Conservation (phyloP, 495 filamentous ascomycete species). For the Physcia stellaris region DNA sequence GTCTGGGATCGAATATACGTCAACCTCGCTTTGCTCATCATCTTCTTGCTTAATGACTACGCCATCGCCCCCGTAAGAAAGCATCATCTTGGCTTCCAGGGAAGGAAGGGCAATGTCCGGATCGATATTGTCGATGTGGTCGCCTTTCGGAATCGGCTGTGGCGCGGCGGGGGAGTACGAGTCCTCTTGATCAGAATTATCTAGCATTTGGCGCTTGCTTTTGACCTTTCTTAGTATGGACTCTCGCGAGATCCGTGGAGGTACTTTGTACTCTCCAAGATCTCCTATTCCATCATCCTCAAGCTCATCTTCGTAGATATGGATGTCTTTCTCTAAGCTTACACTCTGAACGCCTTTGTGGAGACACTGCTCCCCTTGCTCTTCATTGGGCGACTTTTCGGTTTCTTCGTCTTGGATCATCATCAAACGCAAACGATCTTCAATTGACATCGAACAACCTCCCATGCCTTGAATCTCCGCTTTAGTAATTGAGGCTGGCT, state of each 20-base stretch:
- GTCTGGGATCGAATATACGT: slow-evolving; percentile 64
- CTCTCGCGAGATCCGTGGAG: slow-evolving; percentile 78
- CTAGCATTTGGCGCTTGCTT: slow-evolving; percentile 27
- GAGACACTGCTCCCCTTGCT: slow-evolving; percentile 6
- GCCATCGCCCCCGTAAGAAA: slow-evolving; percentile 43
- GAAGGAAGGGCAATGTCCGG: slow-evolving; percentile 80
- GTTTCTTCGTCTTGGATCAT: slow-evolving; percentile 52
- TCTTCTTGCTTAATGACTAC: slow-evolving; percentile 57
- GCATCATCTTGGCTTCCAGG: slow-evolving; percentile 37
- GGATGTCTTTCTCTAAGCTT: slow-evolving; percentile 20
- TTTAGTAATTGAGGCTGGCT: slow-evolving; percentile 47
- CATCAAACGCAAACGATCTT: slow-evolving; percentile 73
- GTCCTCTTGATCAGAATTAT: slow-evolving; percentile 43
- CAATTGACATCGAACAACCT: slow-evolving; percentile 58
- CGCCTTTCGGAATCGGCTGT: slow-evolving; percentile 37
- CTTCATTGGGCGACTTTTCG: slow-evolving; percentile 28
- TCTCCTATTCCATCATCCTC: slow-evolving; percentile 40
- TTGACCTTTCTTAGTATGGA: slow-evolving; percentile 84
- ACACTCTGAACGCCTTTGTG: slow-evolving; percentile 22
- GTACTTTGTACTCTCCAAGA: slow-evolving; percentile 45
- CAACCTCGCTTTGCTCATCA: slow-evolving; percentile 43
- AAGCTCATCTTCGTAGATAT: slow-evolving; percentile 26
- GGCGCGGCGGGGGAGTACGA: slow-evolving; percentile 43
- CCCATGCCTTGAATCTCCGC: slow-evolving; percentile 56
- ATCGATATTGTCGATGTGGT: slow-evolving; percentile 41